A percentile compares a stretch with the other conserved stretches of the same genome.
These are phyloP conservation scores for Candolleomyces efflorescens DNA, from an alignment of 768 basidiomycete species.

Conservation along the genomic window DNA sequence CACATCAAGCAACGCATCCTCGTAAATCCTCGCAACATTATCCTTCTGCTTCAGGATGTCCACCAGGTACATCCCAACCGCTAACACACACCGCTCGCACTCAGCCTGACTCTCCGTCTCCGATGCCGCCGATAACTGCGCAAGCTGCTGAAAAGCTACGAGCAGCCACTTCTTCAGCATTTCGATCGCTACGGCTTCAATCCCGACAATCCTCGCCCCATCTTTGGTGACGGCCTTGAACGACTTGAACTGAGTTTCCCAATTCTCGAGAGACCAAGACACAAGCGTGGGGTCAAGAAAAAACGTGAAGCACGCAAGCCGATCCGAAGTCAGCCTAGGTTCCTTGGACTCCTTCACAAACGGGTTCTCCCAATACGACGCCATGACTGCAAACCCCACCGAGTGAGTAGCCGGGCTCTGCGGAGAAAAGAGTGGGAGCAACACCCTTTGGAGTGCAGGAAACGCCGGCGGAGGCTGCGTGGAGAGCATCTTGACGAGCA, in stretches of 20 bases:
- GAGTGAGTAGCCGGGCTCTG: constrained; percentile 48
- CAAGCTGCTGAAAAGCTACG: constrained; percentile 54
- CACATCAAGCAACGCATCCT: constrained; percentile 51
- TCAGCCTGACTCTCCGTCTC: constrained; percentile 41
- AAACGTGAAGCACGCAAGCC: constrained; percentile 59
- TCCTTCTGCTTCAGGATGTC: constrained; percentile 46
- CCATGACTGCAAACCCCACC: constrained; percentile 68
- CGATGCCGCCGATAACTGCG: constrained; percentile 26
- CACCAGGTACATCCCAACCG: constrained; percentile 55
- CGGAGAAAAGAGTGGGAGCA: constrained; percentile 58
- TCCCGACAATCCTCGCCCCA: constrained; percentile 58
- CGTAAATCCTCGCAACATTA: constrained; percentile 56
- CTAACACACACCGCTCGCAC: constrained; percentile 59
- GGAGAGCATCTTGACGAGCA: constrained; percentile 48
- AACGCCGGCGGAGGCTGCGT: constrained; percentile 51
- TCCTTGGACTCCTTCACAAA: constrained; percentile 30
- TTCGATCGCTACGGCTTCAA: constrained; percentile 54
- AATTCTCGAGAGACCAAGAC: constrained; percentile 60
- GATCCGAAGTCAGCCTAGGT: constrained; percentile 48
- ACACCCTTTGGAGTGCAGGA: constrained; percentile 49
- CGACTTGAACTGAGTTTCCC: constrained; percentile 68
- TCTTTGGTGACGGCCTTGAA: constrained; percentile 58
- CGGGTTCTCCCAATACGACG: constrained; percentile 63
- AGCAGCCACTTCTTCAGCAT: constrained; percentile 64
- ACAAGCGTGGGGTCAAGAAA: constrained; percentile 42